phyloP scores from a whole-genome alignment of 2,329 filamentous ascomycete species.

The Colletotrichum trifolii region DNA sequence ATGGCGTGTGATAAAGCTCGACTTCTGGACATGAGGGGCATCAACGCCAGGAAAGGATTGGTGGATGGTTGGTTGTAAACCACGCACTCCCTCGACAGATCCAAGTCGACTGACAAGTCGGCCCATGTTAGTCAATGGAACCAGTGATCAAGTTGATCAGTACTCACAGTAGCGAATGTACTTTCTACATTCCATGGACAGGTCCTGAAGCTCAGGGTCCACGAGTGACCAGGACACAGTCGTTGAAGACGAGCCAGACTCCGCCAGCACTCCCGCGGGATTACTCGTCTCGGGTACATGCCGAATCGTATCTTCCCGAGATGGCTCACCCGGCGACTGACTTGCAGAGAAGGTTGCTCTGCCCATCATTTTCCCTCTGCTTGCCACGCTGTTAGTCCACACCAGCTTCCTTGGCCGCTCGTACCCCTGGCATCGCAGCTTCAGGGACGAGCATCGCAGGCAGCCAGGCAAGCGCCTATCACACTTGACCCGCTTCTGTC shows the following conservation, averaged over 20 bases:
- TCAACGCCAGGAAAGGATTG: conserved; percentile 28
- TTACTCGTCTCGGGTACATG: background rate
- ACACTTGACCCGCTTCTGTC: conserved; percentile 31
- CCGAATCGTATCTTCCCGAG: background rate
- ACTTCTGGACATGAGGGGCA: conserved; percentile 25
- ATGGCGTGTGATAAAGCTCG: conserved; percentile 20
- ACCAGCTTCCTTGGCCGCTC: conserved; percentile 23
- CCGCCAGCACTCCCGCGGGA: background rate
- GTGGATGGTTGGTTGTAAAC: conserved; percentile 28
- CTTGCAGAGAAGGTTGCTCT: conserved; percentile 5
- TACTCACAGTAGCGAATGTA: conserved; percentile 32
- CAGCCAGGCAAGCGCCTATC: conserved; percentile 27
- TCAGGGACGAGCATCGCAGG: conserved; percentile 27
- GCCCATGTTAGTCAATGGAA: background rate
- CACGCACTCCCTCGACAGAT: conserved; percentile 31
- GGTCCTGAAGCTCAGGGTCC: conserved; percentile 20
- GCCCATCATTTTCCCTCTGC: conserved; percentile 26
- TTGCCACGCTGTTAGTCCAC: conserved; percentile 32
- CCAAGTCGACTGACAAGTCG: conserved; percentile 18
- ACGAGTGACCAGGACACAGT: conserved; percentile 7
- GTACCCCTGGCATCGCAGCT: conserved; percentile 30
- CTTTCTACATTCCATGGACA: conserved; percentile 19
- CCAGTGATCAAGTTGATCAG: no score
- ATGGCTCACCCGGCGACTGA: background rate
- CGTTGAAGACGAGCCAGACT: background rate